These are phyloP conservation scores for Venturia nashicola DNA, from an alignment of 2,329 filamentous ascomycete genomes.

Conservation along the genomic window DNA sequence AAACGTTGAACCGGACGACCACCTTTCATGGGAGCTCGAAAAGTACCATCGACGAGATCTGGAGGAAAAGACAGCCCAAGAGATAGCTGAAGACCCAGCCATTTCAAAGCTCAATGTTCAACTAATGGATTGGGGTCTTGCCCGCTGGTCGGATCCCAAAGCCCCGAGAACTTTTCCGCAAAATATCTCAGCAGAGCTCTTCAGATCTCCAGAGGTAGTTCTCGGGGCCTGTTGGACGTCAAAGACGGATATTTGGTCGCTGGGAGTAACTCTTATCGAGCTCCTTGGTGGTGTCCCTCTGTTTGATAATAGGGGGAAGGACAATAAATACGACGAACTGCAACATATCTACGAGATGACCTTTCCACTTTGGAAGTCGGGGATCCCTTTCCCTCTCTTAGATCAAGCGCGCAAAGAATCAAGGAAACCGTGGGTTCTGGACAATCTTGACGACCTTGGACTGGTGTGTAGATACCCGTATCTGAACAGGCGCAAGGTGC, in stretches of 20 bases:
- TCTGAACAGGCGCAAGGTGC: too few species aligned
- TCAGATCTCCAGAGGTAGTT: neutral
- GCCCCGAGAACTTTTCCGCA: neutral
- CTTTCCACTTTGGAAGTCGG: too few species aligned
- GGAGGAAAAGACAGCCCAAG: neutral
- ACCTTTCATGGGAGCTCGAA: neutral
- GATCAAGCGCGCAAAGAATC: too few species aligned
- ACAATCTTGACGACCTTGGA: too few species aligned
- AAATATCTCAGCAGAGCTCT: neutral
- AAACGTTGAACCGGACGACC: neutral
- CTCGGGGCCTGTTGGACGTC: neutral
- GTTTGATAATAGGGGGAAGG: too few species aligned
- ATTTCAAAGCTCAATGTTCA: neutral
- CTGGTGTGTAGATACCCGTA: too few species aligned
- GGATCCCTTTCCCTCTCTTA: too few species aligned
- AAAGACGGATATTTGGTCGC: neutral
- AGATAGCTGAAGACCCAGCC: too few species aligned
- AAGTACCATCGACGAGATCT: neutral
- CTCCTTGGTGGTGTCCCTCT: neutral
- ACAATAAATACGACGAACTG: too few species aligned
- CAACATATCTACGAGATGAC: too few species aligned
- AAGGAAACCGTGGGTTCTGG: too few species aligned
- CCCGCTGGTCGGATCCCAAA: neutral
- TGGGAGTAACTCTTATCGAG: neutral
- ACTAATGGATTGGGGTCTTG: neutral